Percentiles rank a stretch among this genome's conserved stretches.
These are phyloP conservation scores for Lentinula novae-zelandiae DNA, from an alignment of 1,284 basidiomycete genomes.

Conservation along the genomic window DNA sequence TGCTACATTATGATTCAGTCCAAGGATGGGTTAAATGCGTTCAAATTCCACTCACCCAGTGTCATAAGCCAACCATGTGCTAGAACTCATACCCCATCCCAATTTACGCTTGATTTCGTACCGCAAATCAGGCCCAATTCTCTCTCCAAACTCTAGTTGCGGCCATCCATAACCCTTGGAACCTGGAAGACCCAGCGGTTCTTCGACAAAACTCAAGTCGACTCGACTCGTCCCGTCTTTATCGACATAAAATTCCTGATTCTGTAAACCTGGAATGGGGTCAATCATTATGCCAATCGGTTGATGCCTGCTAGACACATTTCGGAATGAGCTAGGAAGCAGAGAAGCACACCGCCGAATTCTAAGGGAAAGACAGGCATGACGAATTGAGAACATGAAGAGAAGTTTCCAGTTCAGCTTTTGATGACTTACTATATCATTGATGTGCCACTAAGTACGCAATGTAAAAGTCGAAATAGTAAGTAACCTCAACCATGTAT, in stretches of 20 bases:
- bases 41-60: slow-evolving; percentile 14
- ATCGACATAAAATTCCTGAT: background rate
- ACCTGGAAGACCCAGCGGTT: slow-evolving; percentile 26
- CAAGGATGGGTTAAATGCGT: background rate
- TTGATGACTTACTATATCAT: no score
- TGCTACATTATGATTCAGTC: slow-evolving; percentile 12
- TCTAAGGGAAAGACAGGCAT: no score
- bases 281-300: no score
- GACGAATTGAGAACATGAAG: no score
- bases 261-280: background rate
- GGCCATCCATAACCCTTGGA: slow-evolving; percentile 24
- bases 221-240: background rate
- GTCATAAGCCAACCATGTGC: slow-evolving; percentile 27
- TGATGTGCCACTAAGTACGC: no score
- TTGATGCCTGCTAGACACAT: no score
- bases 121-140: slow-evolving; percentile 22
- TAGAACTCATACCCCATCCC: slow-evolving; percentile 31
- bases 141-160: slow-evolving; percentile 23
- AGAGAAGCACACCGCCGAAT: no score
- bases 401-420: no score
- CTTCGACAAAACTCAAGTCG: slow-evolving; percentile 8
- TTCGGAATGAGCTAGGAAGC: no score
- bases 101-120: slow-evolving; percentile 27
- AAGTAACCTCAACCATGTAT: no score
- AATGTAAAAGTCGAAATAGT: no score